A percentile compares a stretch with the other conserved stretches of the same genome.
Conservation (phyloP, 2,329 filamentous ascomycete species). For the Xenosphaeropsis pyriputrescens region DNA sequence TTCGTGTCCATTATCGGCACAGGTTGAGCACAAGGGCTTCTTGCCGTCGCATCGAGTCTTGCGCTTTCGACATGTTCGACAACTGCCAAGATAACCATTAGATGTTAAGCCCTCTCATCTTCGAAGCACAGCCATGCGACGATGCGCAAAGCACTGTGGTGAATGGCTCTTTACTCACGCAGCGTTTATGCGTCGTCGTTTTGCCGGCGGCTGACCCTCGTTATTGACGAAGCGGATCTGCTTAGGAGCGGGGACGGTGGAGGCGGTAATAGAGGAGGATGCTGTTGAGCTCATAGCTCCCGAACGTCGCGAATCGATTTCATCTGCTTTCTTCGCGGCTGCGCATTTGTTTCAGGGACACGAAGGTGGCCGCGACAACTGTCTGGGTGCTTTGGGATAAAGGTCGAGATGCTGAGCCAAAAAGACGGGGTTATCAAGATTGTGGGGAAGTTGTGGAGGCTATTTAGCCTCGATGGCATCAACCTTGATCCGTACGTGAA, state of each 20-base stretch:
- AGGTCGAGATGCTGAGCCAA: no score
- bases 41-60: constrained; percentile 66
- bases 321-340: no score
- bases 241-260: constrained; percentile 25
- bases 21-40: constrained; percentile 58
- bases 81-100: constrained; percentile 25
- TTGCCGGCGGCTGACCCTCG: constrained; percentile 67
- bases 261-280: constrained; percentile 3
- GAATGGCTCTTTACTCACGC: constrained; percentile 38
- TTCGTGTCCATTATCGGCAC: constrained; percentile 53
- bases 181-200: constrained; percentile 64
- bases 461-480: no score
- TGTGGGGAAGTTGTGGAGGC: no score
- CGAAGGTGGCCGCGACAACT: not conserved
- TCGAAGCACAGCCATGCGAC: no score
- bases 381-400: no score
- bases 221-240: constrained; percentile 71
- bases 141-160: no score
- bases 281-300: constrained; percentile 5
- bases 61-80: constrained; percentile 59
- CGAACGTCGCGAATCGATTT: not conserved
- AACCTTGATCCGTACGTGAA: no score
- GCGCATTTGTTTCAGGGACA: not conserved
- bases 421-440: no score
- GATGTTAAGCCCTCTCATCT: no score